These are phyloP conservation scores for Exsudoporus frostii DNA, from an alignment of 768 basidiomycete genomes.

Conservation along the genomic window DNA sequence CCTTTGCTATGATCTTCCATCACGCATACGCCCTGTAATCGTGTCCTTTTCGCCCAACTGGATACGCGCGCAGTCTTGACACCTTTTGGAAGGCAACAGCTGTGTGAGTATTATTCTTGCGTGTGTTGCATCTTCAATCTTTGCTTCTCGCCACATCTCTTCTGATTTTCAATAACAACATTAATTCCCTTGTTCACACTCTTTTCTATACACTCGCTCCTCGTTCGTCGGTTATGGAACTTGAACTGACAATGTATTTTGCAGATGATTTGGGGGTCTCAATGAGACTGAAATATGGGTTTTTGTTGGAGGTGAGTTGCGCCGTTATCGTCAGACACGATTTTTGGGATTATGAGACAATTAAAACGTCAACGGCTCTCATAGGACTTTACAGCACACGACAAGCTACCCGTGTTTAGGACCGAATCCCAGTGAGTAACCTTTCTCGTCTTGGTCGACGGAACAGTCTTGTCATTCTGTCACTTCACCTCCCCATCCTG, in stretches of 20 bases:
- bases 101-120: conserved; percentile 51
- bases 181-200: background rate
- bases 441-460: background rate
- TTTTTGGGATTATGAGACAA: background rate
- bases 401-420: conserved; percentile 72
- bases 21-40: background rate
- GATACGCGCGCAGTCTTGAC: conserved; percentile 55
- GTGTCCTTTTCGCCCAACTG: too few species aligned
- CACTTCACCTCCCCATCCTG: background rate
- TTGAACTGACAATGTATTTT: background rate
- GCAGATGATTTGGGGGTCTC: conserved; percentile 66
- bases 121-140: background rate
- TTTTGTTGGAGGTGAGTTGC: conserved; percentile 53
- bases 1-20: background rate
- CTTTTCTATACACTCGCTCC: background rate
- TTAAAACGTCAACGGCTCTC: conserved; percentile 23
- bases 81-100: conserved; percentile 86
- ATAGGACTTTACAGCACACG: conserved; percentile 56
- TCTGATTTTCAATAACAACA: background rate
- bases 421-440: conserved; percentile 65
- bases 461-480: background rate
- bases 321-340: background rate
- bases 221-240: background rate
- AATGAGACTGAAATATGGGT: conserved; percentile 75
- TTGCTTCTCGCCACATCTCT: background rate